Evolutionary conservation across 805 yeast species (phyloP), one percentile per base, ranked within the genome.

Genomic region (Candida vaughaniae): DNA sequence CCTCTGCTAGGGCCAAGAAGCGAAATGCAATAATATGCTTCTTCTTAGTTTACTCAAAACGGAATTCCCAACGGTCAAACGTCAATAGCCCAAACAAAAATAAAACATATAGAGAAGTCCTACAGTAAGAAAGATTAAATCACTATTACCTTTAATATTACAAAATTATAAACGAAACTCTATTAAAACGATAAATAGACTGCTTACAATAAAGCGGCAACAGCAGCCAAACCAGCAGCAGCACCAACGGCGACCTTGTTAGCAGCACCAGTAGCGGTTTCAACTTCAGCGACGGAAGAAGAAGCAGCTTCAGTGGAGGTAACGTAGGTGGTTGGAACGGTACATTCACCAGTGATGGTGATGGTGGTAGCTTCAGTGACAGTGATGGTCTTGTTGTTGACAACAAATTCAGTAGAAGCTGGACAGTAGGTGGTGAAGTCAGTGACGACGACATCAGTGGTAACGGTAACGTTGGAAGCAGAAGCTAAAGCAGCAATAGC

Each of bases 331-430:
- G 71, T 63, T 58, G 79, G 73, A 56, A 79, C 55, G 58, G 91
- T 84, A 74, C 95, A 86, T 60, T 90, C 90, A 74, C 86, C 82
- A 55, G 95, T 83, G 77, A 85, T 75, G 62, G 93, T 85, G 55
- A 86, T 65, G 51, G 95, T 85, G 62, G 91, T 83, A 44, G 91
- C 80, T 54, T 63, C 81, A 45, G 90, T 78, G 58, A 82, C 88
- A 49, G 84, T 78, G 78, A 78, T 75, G 58, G 91, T 83, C 60
- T 60, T 60, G 72, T 73, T 73, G 75, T 80, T 81, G 63, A 80
- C 77, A 47, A 69, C 71, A 43, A 85, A 54, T 43, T 74, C 65
- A 52, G 95, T 86, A 35, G 95, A 66, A 46, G 56, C 68, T 62
- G 95, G 95, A 68, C 95, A 85, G 83, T 81, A 85, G 53, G 95